Base-by-base conservation (phyloP, 2,329 filamentous ascomycete genomes). In the Diplodia mutila region DNA sequence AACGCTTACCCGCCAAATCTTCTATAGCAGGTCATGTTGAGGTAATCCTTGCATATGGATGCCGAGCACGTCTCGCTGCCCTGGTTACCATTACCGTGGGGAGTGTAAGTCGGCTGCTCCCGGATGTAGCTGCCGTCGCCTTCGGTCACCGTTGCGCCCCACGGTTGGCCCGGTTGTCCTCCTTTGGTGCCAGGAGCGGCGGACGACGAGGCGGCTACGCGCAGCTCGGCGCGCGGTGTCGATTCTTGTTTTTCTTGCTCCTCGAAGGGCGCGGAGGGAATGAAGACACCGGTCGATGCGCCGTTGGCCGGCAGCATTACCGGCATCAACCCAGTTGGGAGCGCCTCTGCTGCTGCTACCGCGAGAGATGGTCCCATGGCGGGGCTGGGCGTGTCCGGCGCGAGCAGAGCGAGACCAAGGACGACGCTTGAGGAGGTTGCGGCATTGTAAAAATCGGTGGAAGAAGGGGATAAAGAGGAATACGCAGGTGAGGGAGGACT, bases 1-100 rank as follows among this genome's bases (percentile, higher is more conserved):
- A 11, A 21, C 5, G 48, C 59, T 37, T 51, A 63, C 59, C 59
- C 59, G 11, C 59, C 59, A 63, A 51, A 63, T 3, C 59, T 48
- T 23, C 18, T 14, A 9, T n/a, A 12, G 29, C 59, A 63, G 9
- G 21, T 3, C n/a, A 5, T 7, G n/a, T 51, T 51, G 18, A 34
- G 11, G 14, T 51, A 51, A 9, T 63, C 59, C 59, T 34, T 34
- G 59, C 59, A 63, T n/a, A 23, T n/a, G n/a, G 8, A 37, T 9
- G 34, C 42, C 27, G 59, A 42, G 18, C 59, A 63, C 2, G 34
- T 37, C 55, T 29, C 5, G 25, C 48, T n/a, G n/a, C 27, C 9
- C 42, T 27, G 11, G 1, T 42, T 18, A 34, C 42, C 11, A n/a
- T 46, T 14, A 6, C 18, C 42, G 4, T 21, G 3, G 42, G 18